Percentiles rank a stretch among this genome's conserved stretches.
Evolutionary conservation across 2,329 filamentous ascomycete genomes (phyloP).

Genomic region (Knufia fluminis): DNA sequence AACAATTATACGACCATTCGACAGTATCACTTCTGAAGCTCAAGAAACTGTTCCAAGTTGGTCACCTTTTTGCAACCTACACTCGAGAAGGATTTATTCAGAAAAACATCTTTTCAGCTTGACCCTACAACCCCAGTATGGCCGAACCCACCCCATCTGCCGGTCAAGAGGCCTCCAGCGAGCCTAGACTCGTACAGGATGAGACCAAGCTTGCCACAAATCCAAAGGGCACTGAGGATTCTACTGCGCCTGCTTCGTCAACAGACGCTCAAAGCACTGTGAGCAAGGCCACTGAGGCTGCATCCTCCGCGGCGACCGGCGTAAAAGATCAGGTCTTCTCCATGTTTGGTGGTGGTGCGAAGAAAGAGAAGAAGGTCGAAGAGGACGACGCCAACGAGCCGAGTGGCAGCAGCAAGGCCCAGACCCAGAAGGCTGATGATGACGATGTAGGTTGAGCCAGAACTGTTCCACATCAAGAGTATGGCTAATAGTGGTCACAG

Average conservation of each 20-base stretch:
- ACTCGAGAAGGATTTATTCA: too few relatives aligned
- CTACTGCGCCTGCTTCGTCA: constrained; percentile 17
- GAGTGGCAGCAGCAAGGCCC: constrained; percentile 78
- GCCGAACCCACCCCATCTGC: constrained; percentile 19
- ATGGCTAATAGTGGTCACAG: constrained; percentile 13
- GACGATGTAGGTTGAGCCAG: constrained; percentile 34
- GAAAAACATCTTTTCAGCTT: too few relatives aligned
- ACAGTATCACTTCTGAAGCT: not conserved
- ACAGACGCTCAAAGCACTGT: constrained; percentile 20
- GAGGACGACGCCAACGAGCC: constrained; percentile 75
- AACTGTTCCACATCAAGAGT: constrained; percentile 17
- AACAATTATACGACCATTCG: constrained; percentile 10
- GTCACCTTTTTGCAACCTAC: too few relatives aligned
- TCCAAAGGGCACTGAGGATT: constrained; percentile 16
- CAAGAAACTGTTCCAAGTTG: not conserved
- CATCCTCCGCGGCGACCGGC: constrained; percentile 21
- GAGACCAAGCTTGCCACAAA: constrained; percentile 21
- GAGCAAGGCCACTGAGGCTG: constrained; percentile 17
- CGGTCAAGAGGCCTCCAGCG: constrained; percentile 17
- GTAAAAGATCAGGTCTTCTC: constrained; percentile 63
- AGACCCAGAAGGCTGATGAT: constrained; percentile 60
- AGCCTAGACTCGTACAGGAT: constrained; percentile 17
- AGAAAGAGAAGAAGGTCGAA: constrained; percentile 77
- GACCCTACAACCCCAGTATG: constrained; percentile 10
- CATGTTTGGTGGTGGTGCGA: constrained; percentile 98